Percentiles rank a stretch among this genome's conserved stretches.
phyloP scores from a whole-genome alignment of 164 flowering plant genomes.

The Liriodendron chinense region DNA sequence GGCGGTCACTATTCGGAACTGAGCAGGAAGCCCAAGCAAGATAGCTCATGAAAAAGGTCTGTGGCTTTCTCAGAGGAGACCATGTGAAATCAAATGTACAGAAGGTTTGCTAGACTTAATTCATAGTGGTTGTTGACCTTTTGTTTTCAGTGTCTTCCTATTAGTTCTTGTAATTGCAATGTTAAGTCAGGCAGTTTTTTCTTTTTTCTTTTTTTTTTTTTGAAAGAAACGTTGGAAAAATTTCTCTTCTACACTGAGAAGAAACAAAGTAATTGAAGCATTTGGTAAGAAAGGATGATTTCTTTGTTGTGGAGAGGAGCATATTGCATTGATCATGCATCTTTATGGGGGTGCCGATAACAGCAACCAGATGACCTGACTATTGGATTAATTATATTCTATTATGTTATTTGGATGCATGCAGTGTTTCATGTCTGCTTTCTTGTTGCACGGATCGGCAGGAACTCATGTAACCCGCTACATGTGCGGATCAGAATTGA shows the following conservation, averaged over 20 bases:
- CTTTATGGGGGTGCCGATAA: background rate
- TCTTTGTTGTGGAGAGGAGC: background rate
- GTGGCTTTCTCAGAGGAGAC: background rate
- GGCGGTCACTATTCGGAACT: conserved; percentile 92
- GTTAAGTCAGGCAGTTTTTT: background rate
- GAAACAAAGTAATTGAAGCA: background rate
- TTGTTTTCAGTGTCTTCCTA: background rate
- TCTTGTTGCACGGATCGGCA: too few relatives aligned
- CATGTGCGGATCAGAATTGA: too few relatives aligned
- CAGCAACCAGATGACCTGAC: background rate
- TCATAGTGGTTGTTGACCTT: background rate
- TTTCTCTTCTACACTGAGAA: background rate
- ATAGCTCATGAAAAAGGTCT: conserved; percentile 22
- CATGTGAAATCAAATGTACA: conserved; percentile 6
- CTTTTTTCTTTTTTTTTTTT: too few relatives aligned
- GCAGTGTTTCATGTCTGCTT: background rate
- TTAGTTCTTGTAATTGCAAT: background rate
- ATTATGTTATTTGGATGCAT: background rate
- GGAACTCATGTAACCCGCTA: too few relatives aligned
- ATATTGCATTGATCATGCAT: background rate
- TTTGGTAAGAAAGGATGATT: background rate
- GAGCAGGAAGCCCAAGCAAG: conserved; percentile 91
- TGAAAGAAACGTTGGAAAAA: background rate
- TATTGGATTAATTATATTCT: background rate
- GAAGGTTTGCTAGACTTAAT: background rate